phyloP scores from a whole-genome alignment of 306 rosid species.

The Vigna trinervia region DNA sequence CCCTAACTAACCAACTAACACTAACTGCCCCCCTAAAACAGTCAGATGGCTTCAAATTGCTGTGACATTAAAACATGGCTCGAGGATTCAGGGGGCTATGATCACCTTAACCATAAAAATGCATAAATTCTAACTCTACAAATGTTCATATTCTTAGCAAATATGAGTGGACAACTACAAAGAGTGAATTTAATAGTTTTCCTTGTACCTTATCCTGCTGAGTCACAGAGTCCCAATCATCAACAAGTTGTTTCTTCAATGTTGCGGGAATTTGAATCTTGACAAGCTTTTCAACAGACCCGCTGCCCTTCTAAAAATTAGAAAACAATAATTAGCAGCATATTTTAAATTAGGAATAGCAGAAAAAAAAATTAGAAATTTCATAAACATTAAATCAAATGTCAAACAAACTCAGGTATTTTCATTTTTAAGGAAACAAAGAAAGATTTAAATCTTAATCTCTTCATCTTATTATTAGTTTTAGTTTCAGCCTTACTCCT shows the following conservation, averaged over 20 bases:
- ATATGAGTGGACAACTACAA: constrained; percentile 21
- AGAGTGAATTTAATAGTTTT: constrained; percentile 35
- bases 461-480: constrained; percentile 28
- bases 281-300: constrained; percentile 71
- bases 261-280: constrained; percentile 96
- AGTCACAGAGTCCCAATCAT: constrained; percentile 85
- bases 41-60: constrained; percentile 19
- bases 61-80: neutral
- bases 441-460: constrained; percentile 24
- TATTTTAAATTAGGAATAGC: constrained; percentile 6
- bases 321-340: constrained; percentile 47
- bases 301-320: constrained; percentile 70
- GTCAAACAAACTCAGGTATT: constrained; percentile 13
- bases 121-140: constrained; percentile 11
- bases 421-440: constrained; percentile 23
- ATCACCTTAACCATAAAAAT: constrained; percentile 25
- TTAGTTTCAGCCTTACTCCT: constrained; percentile 2
- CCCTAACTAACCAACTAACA: neutral
- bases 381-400: constrained; percentile 32
- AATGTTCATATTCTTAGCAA: constrained; percentile 27
- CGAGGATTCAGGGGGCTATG: neutral
- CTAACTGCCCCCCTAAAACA: neutral
- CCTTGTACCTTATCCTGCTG: constrained; percentile 86
- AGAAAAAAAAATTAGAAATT: neutral
- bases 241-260: constrained; percentile 94